Conservation (phyloP, 768 basidiomycete genomes). For the Boletellus ananiceps region DNA sequence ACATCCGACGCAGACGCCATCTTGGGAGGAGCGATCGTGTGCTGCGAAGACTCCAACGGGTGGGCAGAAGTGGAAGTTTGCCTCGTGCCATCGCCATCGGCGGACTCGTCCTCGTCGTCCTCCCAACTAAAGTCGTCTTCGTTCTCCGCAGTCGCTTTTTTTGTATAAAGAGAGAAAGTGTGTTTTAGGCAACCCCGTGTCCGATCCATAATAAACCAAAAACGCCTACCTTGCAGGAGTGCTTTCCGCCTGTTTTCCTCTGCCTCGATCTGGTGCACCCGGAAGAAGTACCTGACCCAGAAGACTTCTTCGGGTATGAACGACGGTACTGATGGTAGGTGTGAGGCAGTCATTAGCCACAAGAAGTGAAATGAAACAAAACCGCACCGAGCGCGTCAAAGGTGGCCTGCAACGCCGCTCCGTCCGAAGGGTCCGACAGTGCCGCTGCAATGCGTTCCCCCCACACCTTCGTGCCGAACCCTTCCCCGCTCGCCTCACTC, state of each 20-base stretch:
- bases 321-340: slow-evolving; percentile 55
- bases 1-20: slow-evolving; percentile 16
- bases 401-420: slow-evolving; percentile 48
- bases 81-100: slow-evolving; percentile 13
- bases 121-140: slow-evolving; percentile 95
- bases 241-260: slow-evolving; percentile 78
- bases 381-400: slow-evolving; percentile 55
- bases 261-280: slow-evolving; percentile 71
- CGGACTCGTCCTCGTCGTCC: slow-evolving; percentile 78
- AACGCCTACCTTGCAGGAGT: slow-evolving; percentile 58
- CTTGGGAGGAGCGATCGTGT: slow-evolving; percentile 24
- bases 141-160: slow-evolving; percentile 52
- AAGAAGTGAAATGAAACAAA: slow-evolving; percentile 7
- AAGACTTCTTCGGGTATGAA: slow-evolving; percentile 61
- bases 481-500: slow-evolving; percentile 53
- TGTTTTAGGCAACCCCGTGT: slow-evolving; percentile 2
- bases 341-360: slow-evolving; percentile 5
- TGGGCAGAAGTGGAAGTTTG: slow-evolving; percentile 1
- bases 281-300: slow-evolving; percentile 91
- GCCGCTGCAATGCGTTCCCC: slow-evolving; percentile 43
- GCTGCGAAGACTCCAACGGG: slow-evolving; percentile 20
- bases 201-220: background rate
- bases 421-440: slow-evolving; percentile 49
- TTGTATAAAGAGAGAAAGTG: background rate
- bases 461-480: slow-evolving; percentile 48